Percentiles rank a stretch among this genome's conserved stretches.
Conservation (phyloP, 257 asterid genomes). For the Verbascum thapsus region DNA sequence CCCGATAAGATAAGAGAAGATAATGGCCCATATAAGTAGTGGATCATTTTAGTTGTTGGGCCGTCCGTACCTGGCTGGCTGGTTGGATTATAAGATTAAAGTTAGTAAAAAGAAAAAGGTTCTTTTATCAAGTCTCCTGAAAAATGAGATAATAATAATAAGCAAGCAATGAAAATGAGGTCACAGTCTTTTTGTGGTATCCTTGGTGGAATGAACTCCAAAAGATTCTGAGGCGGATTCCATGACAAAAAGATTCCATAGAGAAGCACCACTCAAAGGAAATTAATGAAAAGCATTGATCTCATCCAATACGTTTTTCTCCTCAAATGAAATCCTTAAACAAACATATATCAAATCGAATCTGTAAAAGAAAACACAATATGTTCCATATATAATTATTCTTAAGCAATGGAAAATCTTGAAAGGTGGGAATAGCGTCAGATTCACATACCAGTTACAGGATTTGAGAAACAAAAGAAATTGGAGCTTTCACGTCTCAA, state of each 20-base stretch:
- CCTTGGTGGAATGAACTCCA: constrained; percentile 39
- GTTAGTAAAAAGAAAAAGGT: background rate
- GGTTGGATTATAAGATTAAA: too few relatives aligned
- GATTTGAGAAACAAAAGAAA: constrained; percentile 19
- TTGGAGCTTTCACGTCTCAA: constrained; percentile 19
- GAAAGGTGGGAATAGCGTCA: constrained; percentile 34
- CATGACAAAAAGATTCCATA: constrained; percentile 29
- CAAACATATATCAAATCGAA: background rate
- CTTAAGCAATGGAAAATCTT: background rate
- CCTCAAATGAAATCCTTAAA: constrained; percentile 14
- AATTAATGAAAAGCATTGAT: too few relatives aligned
- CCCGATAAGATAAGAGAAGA: too few relatives aligned
- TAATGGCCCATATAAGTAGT: too few relatives aligned
- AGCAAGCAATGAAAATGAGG: too few relatives aligned
- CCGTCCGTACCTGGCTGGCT: too few relatives aligned
- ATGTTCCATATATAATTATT: too few relatives aligned
- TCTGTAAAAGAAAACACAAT: too few relatives aligned
- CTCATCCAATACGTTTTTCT: too few relatives aligned
- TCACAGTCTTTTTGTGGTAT: constrained; percentile 19
- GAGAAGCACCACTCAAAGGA: background rate
- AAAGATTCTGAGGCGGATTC: constrained; percentile 42
- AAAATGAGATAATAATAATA: background rate
- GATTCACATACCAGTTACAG: constrained; percentile 23
- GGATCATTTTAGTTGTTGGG: too few relatives aligned
- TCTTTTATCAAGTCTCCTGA: background rate